These are phyloP conservation scores for Sporothrix euskadiensis DNA, from an alignment of 2,329 filamentous ascomycete species.

Conservation along the genomic window DNA sequence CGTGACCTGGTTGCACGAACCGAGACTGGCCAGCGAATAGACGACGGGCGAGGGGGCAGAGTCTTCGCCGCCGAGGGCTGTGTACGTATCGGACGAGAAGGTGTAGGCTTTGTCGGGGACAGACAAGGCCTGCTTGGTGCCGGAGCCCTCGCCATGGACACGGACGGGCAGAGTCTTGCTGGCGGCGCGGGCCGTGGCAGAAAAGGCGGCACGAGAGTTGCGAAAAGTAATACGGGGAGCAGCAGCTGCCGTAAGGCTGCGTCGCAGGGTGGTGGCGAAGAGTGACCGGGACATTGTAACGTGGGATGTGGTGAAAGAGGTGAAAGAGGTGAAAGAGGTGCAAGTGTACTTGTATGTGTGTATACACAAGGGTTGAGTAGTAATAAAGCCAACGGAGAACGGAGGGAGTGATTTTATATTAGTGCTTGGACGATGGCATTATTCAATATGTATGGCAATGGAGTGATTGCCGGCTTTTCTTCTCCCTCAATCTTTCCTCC, in stretches of 20 bases:
- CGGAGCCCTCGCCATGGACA: slow-evolving; percentile 14
- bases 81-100: slow-evolving; percentile 22
- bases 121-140: slow-evolving; percentile 15
- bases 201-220: slow-evolving; percentile 5
- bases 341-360: no score
- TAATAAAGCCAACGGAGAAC: background rate
- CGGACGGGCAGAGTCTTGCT: background rate
- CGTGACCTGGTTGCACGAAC: slow-evolving; percentile 25
- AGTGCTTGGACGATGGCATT: background rate
- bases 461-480: background rate
- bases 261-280: slow-evolving; percentile 10
- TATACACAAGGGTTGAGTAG: background rate
- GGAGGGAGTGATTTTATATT: background rate
- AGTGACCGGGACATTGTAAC: slow-evolving; percentile 5
- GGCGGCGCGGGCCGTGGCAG: background rate
- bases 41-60: slow-evolving; percentile 20
- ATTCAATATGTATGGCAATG: background rate
- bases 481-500: background rate
- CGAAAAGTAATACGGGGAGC: background rate
- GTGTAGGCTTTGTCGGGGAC: slow-evolving; percentile 19
- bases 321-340: no score
- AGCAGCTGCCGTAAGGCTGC: background rate
- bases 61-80: slow-evolving; percentile 20
- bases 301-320: no score
- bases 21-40: slow-evolving; percentile 24